These are phyloP conservation scores for Coffea canephora DNA, from an alignment of 257 asterid genomes.

Conservation along the genomic window DNA sequence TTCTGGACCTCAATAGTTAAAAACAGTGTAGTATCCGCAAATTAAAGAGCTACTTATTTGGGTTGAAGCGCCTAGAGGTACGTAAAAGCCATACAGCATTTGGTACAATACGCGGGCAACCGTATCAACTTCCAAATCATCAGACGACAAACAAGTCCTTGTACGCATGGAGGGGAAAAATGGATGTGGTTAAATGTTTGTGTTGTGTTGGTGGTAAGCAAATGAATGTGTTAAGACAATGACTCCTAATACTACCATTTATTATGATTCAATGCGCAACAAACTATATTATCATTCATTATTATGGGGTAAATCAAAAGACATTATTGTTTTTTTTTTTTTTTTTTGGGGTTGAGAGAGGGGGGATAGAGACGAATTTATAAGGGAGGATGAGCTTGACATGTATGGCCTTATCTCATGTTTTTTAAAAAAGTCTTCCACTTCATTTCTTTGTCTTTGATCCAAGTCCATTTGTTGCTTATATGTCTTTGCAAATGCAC, in stretches of 20 bases:
- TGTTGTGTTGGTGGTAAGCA: conserved; percentile 1
- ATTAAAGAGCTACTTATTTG: too few species aligned
- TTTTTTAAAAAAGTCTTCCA: background rate
- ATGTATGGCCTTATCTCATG: background rate
- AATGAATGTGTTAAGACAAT: background rate
- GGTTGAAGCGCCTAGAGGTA: too few species aligned
- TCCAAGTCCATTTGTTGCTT: conserved; percentile 3
- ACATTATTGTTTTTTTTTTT: too few species aligned
- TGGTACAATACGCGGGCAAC: background rate
- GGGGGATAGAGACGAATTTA: background rate
- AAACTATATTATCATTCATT: background rate
- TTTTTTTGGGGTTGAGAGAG: too few species aligned
- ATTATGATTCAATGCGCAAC: background rate
- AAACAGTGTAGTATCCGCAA: too few species aligned
- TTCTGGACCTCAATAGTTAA: too few species aligned
- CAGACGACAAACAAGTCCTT: background rate
- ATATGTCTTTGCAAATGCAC: background rate
- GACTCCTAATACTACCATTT: background rate
- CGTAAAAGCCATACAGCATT: too few species aligned
- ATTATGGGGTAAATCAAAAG: background rate
- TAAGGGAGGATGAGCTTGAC: background rate
- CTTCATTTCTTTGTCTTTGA: background rate
- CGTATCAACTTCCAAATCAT: background rate
- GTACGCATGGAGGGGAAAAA: too few species aligned
- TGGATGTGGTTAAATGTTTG: background rate